Conservation (phyloP, 805 yeast species). For the Ogataea neopini region DNA sequence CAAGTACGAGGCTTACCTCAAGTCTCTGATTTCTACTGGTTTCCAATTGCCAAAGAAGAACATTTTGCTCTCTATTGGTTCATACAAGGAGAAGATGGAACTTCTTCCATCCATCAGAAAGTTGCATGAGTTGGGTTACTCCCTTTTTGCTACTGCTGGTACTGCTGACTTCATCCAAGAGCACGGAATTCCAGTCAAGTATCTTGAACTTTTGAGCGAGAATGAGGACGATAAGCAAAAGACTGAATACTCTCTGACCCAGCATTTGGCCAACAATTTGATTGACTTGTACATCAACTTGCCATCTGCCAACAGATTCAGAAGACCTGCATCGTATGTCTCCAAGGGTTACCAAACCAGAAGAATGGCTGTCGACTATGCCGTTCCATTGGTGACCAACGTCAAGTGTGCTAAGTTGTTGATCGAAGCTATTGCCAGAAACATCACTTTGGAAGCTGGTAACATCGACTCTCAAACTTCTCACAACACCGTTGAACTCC, state of each 20-base stretch:
- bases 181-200: slow-evolving; percentile 91
- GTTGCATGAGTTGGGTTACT: slow-evolving; percentile 80
- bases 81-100: slow-evolving; percentile 94
- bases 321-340: slow-evolving; percentile 98
- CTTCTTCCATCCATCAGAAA: slow-evolving; percentile 83
- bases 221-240: slow-evolving; percentile 74
- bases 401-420: slow-evolving; percentile 95
- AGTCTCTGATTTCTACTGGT: slow-evolving; percentile 92
- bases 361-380: slow-evolving; percentile 99
- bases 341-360: slow-evolving; percentile 97
- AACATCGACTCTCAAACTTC: slow-evolving; percentile 89
- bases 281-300: slow-evolving; percentile 94
- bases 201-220: slow-evolving; percentile 81
- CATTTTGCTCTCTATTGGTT: slow-evolving; percentile 90
- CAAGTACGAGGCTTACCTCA: slow-evolving; percentile 96
- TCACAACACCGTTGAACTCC: slow-evolving; percentile 76
- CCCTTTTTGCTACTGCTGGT: slow-evolving; percentile 96
- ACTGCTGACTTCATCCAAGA: slow-evolving; percentile 98
- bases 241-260: slow-evolving; percentile 92
- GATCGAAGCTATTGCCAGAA: slow-evolving; percentile 88
- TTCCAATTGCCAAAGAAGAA: slow-evolving; percentile 94
- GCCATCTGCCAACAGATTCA: slow-evolving; percentile 95
- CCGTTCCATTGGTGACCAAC: slow-evolving; percentile 95
- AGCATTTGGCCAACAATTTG: slow-evolving; percentile 94
- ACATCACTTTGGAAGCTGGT: slow-evolving; percentile 63